Evolutionary conservation across 1,139 yeast species (phyloP), one percentile per base, ranked within the genome.

Genomic region (Arxiozyma bovina): DNA sequence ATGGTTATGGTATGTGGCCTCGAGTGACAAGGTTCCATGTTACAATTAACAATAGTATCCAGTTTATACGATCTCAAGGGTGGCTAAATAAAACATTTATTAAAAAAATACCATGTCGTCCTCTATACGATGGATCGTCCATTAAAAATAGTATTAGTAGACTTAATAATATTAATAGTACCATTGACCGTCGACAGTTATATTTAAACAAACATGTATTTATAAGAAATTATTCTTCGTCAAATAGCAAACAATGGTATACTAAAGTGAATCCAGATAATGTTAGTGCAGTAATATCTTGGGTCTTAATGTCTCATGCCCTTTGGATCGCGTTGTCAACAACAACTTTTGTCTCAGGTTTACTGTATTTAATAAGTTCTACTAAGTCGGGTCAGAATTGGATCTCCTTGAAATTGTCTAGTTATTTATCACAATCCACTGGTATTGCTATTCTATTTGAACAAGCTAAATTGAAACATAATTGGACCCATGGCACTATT

Each of bases 381-480:
- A 87, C 96, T 0, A 91, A 90, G 11, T 82, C 87, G 65, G 96
- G 96, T 1, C 96, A 91, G 66, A 97, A 91, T 66, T 80, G 83
- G 49, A 46, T 42, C 20, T 34, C 49, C 11, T 34, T 21, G 21
- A 46, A 46, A 46, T 22, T 27, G 30, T 27, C 30, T 7, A 27
- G 8, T 21, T 46, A 46, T 42, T 30, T 49, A 56, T 91, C 99
- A 17, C 80, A 80, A 60, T 93, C 90, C 63, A 83, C 95, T 1
- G 88, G 90, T n/a, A 72, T 91, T 61, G 83, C 87, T 0, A 96
- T 93, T 15, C 83, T 89, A 0, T 93, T 93, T 66, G 99, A 93
- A 66, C 85, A 82, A 66, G 99, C 99, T 1, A 87, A 91, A 56
- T 96, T 90, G 4, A 98, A 98, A 0, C 90, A 90, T 53, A 91